Percentiles rank a stretch among this genome's conserved stretches.
Conservation (phyloP, 2,329 filamentous ascomycete species). For the Trichoderma breve region DNA sequence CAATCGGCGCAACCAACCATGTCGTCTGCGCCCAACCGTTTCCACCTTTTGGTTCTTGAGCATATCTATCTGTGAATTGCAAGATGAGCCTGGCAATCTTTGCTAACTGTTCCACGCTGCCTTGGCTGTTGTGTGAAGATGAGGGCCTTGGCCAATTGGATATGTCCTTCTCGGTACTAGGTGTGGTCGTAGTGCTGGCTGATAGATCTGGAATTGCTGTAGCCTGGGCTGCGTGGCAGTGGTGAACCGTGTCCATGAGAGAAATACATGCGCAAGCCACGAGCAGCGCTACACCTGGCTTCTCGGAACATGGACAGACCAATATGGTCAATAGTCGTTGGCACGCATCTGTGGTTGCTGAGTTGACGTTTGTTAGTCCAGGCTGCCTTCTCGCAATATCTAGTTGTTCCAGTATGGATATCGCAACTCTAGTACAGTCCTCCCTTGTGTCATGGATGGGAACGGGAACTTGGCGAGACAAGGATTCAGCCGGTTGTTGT, state of each 20-base stretch:
- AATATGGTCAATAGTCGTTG: background rate
- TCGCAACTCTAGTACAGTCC: background rate
- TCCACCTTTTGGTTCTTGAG: background rate
- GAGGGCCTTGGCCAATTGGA: background rate
- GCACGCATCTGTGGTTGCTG: background rate
- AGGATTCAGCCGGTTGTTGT: background rate
- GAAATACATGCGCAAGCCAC: background rate
- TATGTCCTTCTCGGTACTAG: background rate
- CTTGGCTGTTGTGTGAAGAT: background rate
- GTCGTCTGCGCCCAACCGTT: constrained; percentile 6
- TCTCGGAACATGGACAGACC: background rate
- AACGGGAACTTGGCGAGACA: background rate
- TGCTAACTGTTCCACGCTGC: background rate
- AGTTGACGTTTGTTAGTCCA: background rate
- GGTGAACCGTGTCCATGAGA: background rate
- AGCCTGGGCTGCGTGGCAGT: background rate
- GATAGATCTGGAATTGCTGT: background rate
- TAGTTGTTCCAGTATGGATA: background rate
- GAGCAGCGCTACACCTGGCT: background rate
- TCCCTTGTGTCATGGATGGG: background rate
- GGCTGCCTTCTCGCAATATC: background rate
- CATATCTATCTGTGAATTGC: constrained; percentile 13
- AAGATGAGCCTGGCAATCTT: constrained; percentile 13
- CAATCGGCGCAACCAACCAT: constrained; percentile 2
- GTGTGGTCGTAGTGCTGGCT: background rate